A percentile compares a stretch with the other conserved stretches of the same genome.
These are phyloP conservation scores for Iris macrosiphon DNA, from an alignment of 106 monocot species.

Conservation along the genomic window DNA sequence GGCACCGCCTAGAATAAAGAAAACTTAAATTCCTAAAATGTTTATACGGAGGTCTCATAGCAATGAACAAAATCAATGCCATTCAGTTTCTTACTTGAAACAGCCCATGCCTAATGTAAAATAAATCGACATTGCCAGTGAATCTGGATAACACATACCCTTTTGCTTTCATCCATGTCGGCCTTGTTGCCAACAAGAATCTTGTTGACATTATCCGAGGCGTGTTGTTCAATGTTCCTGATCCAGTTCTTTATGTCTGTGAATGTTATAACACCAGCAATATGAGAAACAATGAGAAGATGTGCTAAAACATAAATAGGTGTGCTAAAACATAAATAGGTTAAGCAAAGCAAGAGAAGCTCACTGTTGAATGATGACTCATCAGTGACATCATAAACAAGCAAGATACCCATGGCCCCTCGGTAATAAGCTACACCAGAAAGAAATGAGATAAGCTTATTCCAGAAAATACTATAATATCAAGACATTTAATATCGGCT, in stretches of 20 bases:
- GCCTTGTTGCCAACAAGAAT: conserved; percentile 97
- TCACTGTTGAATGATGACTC: conserved; percentile 83
- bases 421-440: conserved; percentile 74
- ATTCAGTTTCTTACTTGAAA: too few relatives aligned
- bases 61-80: too few relatives aligned
- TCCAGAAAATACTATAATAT: not conserved
- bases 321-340: not conserved
- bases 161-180: conserved; percentile 99
- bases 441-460: too few relatives aligned
- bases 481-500: too few relatives aligned
- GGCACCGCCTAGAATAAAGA: conserved; percentile 41
- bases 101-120: too few relatives aligned
- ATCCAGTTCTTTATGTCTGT: conserved; percentile 97
- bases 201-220: conserved; percentile 97
- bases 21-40: not conserved
- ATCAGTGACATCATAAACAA: conserved; percentile 72
- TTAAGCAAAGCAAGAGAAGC: conserved; percentile 1
- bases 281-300: not conserved
- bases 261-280: not conserved
- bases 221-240: conserved; percentile 97
- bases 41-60: too few relatives aligned
- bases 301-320: not conserved
- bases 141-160: conserved; percentile 31
- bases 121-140: not conserved
- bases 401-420: conserved; percentile 74